Evolutionary conservation across 1,284 basidiomycete genomes (phyloP).

Genomic region (Marasmius sp.): DNA sequence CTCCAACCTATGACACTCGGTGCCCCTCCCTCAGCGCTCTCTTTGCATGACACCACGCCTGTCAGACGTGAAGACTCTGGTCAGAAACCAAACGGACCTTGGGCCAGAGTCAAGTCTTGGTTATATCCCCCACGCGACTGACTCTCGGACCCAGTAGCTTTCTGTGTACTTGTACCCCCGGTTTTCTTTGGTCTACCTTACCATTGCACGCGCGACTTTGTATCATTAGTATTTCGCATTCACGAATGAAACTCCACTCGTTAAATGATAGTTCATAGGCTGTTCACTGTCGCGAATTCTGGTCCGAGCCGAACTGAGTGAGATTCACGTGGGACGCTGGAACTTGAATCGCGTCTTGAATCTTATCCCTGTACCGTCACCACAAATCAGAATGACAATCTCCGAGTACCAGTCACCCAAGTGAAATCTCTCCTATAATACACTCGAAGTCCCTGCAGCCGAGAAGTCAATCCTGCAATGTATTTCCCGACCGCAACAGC

Average conservation of each 20-base stretch:
- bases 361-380: too few relatives aligned
- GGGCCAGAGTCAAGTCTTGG: conserved; percentile 13
- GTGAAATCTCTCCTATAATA: too few relatives aligned
- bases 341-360: too few relatives aligned
- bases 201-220: conserved; percentile 2
- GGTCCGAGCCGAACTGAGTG: too few relatives aligned
- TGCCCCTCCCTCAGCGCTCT: conserved; percentile 14
- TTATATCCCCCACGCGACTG: conserved; percentile 8
- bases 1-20: conserved; percentile 67
- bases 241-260: background rate
- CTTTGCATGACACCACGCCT: background rate
- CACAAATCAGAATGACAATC: too few relatives aligned
- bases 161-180: background rate
- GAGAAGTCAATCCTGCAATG: conserved; percentile 41
- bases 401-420: too few relatives aligned
- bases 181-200: conserved; percentile 1
- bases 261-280: too few relatives aligned
- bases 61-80: background rate
- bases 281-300: too few relatives aligned
- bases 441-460: background rate
- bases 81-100: conserved; percentile 5
- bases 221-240: conserved; percentile 9
- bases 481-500: conserved; percentile 83
- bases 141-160: background rate
- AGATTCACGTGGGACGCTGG: too few relatives aligned